Base-by-base conservation (phyloP, 768 basidiomycete species). In the Agrocybe praecox region DNA sequence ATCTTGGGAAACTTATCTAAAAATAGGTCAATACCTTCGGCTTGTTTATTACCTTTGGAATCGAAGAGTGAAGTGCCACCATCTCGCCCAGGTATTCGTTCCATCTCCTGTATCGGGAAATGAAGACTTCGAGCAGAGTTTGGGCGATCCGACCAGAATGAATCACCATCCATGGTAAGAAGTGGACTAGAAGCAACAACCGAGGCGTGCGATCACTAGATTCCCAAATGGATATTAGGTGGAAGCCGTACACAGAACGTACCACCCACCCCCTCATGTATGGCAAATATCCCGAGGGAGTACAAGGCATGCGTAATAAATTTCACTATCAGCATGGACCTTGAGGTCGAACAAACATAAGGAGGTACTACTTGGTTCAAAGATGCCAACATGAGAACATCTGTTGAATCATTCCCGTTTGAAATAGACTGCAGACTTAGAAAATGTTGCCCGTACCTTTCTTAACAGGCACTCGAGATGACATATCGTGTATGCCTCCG, bases 1-100 rank as follows among this genome's bases (percentile, higher is more conserved):
- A 54, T 33, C 47, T 52, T 53, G 53, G 57, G 47, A 52, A 58
- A 58, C 18, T 22, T 29, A 9, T 49, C 48, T 58, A 58, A 49
- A 53, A 58, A 58, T 58, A 58, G 46, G 19, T 14, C 12, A 12
- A 34, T 34, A 26, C 9, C 26, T 5, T 29, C 26, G 26, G 26
- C 26, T 29, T 29, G 26, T 29, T 5, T 9, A 29, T 29, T 29
- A 29, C 26, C 26, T 29, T 9, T 29, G 26, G 5, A 29, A 29
- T 29, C 5, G 26, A 29, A 9, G 9, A 29, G 9, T 4, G 26
- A 29, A 29, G 26, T 29, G 26, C 5, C 26, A 29, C 26, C 26
- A 29, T 29, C 26, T 29, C 9, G 26, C 9, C 9, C 26, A 29
- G 26, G 26, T 29, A 9, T 29, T 29, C 26, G 26, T 29, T 29